A percentile compares a stretch with the other conserved stretches of the same genome.
These are phyloP conservation scores for Durotheca rogersii DNA, from an alignment of 495 filamentous ascomycete species.

Conservation along the genomic window DNA sequence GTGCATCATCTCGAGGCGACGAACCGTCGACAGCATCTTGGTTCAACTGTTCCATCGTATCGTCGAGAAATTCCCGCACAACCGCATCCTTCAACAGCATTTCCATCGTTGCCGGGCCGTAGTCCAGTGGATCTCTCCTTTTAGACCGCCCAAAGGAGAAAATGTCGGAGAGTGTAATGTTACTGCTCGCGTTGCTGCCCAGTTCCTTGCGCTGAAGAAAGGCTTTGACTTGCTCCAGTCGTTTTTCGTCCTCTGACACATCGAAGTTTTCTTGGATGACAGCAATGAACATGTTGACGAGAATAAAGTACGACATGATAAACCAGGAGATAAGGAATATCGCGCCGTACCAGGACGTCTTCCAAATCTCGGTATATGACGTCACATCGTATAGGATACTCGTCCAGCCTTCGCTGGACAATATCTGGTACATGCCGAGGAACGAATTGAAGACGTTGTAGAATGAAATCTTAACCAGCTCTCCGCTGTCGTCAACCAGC, in stretches of 20 bases:
- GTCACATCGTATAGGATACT: constrained; percentile 81
- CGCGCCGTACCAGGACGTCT: constrained; percentile 91
- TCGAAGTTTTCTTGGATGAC: constrained; percentile 99
- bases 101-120: constrained; percentile 83
- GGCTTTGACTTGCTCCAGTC: constrained; percentile 88
- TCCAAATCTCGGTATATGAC: constrained; percentile 55
- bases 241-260: constrained; percentile 98
- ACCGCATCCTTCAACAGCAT: constrained; percentile 96
- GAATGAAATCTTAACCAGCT: constrained; percentile 70
- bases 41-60: constrained; percentile 50
- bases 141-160: constrained; percentile 73
- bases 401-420: constrained; percentile 99
- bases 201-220: constrained; percentile 92
- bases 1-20: constrained; percentile 33
- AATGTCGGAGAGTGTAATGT: constrained; percentile 83
- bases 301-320: constrained; percentile 90
- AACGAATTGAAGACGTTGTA: constrained; percentile 92
- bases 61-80: constrained; percentile 90
- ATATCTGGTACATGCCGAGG: constrained; percentile 94
- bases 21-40: constrained; percentile 45
- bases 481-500: constrained; percentile 52
- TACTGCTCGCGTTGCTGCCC: constrained; percentile 59
- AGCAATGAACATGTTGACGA: constrained; percentile 99
- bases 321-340: constrained; percentile 95
- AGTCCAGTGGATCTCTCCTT: constrained; percentile 80